These are phyloP conservation scores for Solioccasus polychromus DNA, from an alignment of 768 basidiomycete genomes.

Conservation along the genomic window DNA sequence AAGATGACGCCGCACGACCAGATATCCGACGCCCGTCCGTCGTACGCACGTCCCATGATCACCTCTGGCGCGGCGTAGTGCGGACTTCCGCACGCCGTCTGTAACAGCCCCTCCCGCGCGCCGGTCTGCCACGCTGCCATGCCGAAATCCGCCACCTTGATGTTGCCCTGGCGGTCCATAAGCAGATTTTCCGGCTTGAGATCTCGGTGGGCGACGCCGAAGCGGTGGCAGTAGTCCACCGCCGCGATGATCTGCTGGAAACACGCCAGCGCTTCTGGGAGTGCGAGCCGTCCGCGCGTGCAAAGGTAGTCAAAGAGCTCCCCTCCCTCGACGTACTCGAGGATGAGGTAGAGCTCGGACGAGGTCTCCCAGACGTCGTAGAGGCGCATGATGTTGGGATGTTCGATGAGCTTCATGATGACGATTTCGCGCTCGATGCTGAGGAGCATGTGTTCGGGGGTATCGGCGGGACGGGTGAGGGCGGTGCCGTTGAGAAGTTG, in stretches of 20 bases:
- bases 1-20: conserved; percentile 97
- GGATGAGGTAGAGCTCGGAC: conserved; percentile 82
- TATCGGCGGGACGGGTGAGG: conserved; percentile 53
- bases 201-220: conserved; percentile 92
- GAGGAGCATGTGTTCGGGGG: conserved; percentile 73
- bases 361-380: conserved; percentile 98
- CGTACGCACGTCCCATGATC: conserved; percentile 76
- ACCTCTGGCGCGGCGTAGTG: conserved; percentile 96
- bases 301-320: conserved; percentile 94
- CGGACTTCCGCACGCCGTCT: conserved; percentile 89
- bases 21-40: conserved; percentile 86
- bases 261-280: conserved; percentile 73
- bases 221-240: conserved; percentile 90
- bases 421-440: conserved; percentile 93
- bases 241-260: conserved; percentile 94
- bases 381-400: conserved; percentile 90
- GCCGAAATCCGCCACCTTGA: conserved; percentile 97
- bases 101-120: conserved; percentile 53
- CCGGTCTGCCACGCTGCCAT: conserved; percentile 90
- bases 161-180: conserved; percentile 75
- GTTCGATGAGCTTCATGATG: conserved; percentile 95
- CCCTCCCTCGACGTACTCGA: conserved; percentile 93
- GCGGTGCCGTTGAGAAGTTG: conserved; percentile 62
- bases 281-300: conserved; percentile 66
- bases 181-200: conserved; percentile 94